Evolutionary conservation across 2,329 filamentous ascomycete species (phyloP), one percentile per base, ranked within the genome.

Genomic region (Xylariomycetidae sp.): DNA sequence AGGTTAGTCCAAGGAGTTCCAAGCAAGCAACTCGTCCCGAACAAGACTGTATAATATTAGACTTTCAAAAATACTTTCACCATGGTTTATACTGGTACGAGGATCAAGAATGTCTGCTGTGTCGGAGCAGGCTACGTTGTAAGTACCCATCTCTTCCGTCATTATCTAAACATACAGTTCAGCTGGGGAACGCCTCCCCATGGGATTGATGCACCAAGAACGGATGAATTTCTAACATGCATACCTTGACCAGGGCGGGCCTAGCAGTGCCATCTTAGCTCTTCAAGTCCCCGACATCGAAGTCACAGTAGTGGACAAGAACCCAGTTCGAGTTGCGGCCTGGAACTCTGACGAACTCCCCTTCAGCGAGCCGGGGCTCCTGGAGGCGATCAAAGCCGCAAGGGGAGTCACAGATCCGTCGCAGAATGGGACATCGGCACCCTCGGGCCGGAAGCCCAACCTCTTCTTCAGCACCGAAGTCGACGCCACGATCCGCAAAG

Each of bases 271-370:
- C 10, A 74, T 89, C 19, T 75, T 88, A 36, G 85, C 85, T 15
- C 74, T 78, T 50, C 74, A 86, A 45, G 87, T 87, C 56, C 83
- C 83, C 3, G 60, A 79, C 34, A 72, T 88, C 46, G 69, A 68
- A 30, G 81, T 89, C 25, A 85, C 78, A 14, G 83, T 89, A n/a
- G 79, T 88, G 22, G 85, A 89, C 54, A 67, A 75, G 40, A 80
- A 86, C 53, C 66, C 66, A 32, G 61, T 57, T 25, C 76, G 83
- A 28, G 86, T 89, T 42, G 70, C 69, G 31, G 72, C 75, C 39
- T 90, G 85, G 85, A 82, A 86, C 48, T 85, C 83, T 2, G 67
- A 71, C 27, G 72, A 82, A 43, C 73, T 87, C 12, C 85, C 85
- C 27, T 85, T 89, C 41, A 82, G 85, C 58, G 85, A 90, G 59